phyloP scores from a whole-genome alignment of 2,329 filamentous ascomycete genomes.

The Aspergillus fischeri region DNA sequence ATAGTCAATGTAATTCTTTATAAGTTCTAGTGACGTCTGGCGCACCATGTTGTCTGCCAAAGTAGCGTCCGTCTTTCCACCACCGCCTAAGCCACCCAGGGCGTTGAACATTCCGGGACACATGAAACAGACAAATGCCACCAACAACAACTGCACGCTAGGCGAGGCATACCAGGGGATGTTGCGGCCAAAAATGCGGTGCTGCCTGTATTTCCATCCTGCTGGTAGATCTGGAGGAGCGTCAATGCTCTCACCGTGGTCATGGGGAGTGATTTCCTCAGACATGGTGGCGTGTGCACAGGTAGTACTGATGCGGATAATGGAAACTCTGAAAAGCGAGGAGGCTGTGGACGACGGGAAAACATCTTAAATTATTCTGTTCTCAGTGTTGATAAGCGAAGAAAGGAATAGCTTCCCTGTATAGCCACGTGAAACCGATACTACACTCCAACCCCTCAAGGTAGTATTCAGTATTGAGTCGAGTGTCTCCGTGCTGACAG shows the following conservation, averaged over 20 bases:
- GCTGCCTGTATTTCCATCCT: constrained; percentile 54
- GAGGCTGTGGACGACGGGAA: no score
- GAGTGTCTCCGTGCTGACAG: background rate
- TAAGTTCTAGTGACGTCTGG: background rate
- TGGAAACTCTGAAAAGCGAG: background rate
- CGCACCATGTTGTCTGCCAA: constrained; percentile 50
- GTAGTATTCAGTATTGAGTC: background rate
- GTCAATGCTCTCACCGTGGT: background rate
- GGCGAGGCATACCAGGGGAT: constrained; percentile 67
- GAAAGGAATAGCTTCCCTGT: background rate
- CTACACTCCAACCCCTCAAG: background rate
- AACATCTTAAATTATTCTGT: background rate
- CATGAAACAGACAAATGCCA: constrained; percentile 63
- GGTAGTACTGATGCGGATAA: background rate
- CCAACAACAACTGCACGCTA: constrained; percentile 62
- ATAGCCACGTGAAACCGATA: background rate
- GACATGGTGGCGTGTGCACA: background rate
- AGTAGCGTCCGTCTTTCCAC: constrained; percentile 49
- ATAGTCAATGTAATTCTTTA: background rate
- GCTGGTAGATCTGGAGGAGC: constrained; percentile 3
- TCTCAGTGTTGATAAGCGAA: background rate
- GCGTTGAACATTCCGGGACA: constrained; percentile 67
- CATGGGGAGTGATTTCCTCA: background rate
- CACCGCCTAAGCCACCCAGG: constrained; percentile 56
- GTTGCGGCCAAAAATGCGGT: constrained; percentile 47